Percentiles rank a stretch among this genome's conserved stretches.
Evolutionary conservation across 2,329 filamentous ascomycete genomes (phyloP).

Genomic region (Sarocladium strictum): DNA sequence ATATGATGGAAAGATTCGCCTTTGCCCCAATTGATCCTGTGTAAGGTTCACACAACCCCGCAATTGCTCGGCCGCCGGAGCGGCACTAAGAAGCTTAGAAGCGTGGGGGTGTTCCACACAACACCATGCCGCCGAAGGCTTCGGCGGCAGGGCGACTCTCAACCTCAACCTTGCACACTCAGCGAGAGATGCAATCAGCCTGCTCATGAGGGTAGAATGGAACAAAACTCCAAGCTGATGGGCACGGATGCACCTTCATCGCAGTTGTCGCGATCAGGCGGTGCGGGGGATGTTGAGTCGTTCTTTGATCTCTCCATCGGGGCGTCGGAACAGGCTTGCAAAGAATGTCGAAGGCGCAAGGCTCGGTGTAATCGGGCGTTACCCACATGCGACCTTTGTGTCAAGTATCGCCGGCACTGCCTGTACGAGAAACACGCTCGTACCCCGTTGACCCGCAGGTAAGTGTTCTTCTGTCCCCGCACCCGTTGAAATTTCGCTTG

Average conservation of each 20-base stretch:
- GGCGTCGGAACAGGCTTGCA: slow-evolving; percentile 30
- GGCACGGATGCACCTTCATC: background rate
- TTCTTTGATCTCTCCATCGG: slow-evolving; percentile 15
- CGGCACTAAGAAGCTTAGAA: background rate
- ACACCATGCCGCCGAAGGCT: background rate
- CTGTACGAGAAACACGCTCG: slow-evolving; percentile 42
- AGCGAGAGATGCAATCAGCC: too few species aligned
- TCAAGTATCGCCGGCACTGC: slow-evolving; percentile 38
- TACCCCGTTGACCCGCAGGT: slow-evolving; percentile 41
- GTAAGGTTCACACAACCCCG: background rate
- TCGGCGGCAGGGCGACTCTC: background rate
- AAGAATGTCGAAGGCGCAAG: slow-evolving; percentile 34
- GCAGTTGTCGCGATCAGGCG: background rate
- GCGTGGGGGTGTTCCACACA: background rate
- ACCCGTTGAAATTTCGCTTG: too few species aligned
- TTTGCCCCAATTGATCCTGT: too few species aligned
- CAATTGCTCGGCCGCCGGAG: background rate
- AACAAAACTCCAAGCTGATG: background rate
- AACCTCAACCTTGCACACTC: background rate
- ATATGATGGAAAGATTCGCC: too few species aligned
- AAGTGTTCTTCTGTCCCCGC: slow-evolving; percentile 14
- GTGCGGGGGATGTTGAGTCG: background rate
- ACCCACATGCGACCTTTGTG: slow-evolving; percentile 33
- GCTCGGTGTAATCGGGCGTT: slow-evolving; percentile 31
- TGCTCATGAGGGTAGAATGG: background rate